Evolutionary conservation across 495 filamentous ascomycete species (phyloP), one percentile per base, ranked within the genome.

Genomic region (Filosporella fistucella): DNA sequence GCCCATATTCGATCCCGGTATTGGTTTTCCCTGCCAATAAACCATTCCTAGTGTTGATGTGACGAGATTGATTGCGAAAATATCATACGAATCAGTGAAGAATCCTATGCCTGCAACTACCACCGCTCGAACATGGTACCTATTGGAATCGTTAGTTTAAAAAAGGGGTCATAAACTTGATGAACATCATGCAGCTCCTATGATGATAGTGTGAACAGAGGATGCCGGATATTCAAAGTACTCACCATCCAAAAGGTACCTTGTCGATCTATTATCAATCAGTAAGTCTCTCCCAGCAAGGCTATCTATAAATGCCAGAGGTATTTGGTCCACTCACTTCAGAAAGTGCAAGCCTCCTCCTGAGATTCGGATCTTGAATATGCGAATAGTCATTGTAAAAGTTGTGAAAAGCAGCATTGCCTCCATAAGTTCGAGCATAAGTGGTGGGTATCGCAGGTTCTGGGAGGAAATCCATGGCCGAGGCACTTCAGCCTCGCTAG

Each of bases 81-180:
- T 84, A 53, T 83, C 79, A 63, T 86, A 86, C 11, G 80, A 79
- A 61, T 88, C 86, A 3, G 85, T 85, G 65, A 91, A 88, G 76
- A 91, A 90, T 42, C 87, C 87, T 32, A 86, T 78, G 51, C 86
- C 88, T 13, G 88, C 85, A 4, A 93, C 86, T 14, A 86, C 67
- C 14, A 85, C 68, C 28, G 86, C 86, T 35, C 85, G 80, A 10
- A 84, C 54, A 63, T 90, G 87, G 60, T 84, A 84, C 78, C 84
- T 46, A 22, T 5, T 12, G 35, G 14, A 11, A 18, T n/a, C 4
- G 18, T 5, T 4, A 5, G 35, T 16, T 38, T 38, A n/a, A n/a
- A n/a, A n/a, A n/a, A n/a, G n/a, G n/a, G n/a, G n/a, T n/a, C n/a
- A n/a, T n/a, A 40, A 6, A 40, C 17, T 13, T 29, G 42, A 18